Evolutionary conservation across 169 alveolate species (phyloP).

Genomic region (Plasmodium gallinaceum): DNA sequence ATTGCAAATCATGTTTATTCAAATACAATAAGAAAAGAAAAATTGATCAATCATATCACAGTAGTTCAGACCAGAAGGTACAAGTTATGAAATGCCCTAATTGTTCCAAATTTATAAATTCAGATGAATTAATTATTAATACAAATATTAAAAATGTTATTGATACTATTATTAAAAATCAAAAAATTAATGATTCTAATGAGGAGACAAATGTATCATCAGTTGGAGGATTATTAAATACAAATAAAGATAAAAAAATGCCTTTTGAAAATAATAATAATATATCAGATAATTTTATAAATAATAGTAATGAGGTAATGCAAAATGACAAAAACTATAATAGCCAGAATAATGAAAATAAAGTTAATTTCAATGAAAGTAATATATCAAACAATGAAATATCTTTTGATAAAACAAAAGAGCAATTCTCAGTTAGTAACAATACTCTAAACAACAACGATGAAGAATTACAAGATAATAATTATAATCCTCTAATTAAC

Average conservation of each 20-base stretch:
- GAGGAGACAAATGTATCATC: neutral
- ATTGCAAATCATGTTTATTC: conserved; percentile 84
- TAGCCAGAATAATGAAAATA: neutral
- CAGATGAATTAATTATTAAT: conserved; percentile 59
- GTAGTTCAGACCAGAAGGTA: conserved; percentile 1
- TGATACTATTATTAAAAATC: conserved; percentile 49
- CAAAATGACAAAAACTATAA: neutral
- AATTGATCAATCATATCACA: conserved; percentile 16
- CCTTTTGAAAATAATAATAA: neutral
- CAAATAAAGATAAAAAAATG: neutral
- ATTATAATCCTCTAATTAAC: conserved; percentile 46
- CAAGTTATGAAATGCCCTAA: conserved; percentile 68
- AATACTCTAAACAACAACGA: conserved; percentile 5
- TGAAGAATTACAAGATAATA: conserved; percentile 4
- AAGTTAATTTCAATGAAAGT: conserved; percentile 8
- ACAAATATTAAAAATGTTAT: conserved; percentile 69
- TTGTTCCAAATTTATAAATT: conserved; percentile 20
- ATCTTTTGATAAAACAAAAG: too few relatives aligned
- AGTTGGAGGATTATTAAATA: neutral
- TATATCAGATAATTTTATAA: neutral
- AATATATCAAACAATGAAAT: neutral
- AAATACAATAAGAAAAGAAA: conserved; percentile 71
- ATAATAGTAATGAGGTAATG: conserved; percentile 3
- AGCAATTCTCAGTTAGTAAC: neutral
- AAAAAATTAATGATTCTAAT: conserved; percentile 13